A percentile compares a stretch with the other conserved stretches of the same genome.
Evolutionary conservation across 2,329 filamentous ascomycete species (phyloP).

Genomic region (Trichoderma harzianum): DNA sequence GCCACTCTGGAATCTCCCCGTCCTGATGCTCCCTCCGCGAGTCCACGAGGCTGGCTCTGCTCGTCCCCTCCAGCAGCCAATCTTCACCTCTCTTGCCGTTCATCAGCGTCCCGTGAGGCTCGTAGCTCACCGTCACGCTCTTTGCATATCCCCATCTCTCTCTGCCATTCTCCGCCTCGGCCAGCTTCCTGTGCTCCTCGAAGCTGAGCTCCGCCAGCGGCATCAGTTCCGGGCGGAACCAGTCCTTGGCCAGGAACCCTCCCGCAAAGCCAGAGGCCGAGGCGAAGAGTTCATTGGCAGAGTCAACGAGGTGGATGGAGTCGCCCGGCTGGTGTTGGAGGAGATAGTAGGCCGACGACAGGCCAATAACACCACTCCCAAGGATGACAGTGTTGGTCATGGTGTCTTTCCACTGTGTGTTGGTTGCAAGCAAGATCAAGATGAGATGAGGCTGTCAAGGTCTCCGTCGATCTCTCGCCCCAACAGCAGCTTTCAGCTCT

Average conservation of each 20-base stretch:
- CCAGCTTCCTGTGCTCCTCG: conserved; percentile 62
- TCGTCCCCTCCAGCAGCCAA: conserved; percentile 64
- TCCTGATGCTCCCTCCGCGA: conserved; percentile 29
- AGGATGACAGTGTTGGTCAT: conserved; percentile 61
- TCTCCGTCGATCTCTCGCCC: neutral
- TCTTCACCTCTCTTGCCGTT: conserved; percentile 51
- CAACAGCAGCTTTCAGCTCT: neutral
- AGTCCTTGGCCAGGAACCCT: conserved; percentile 71
- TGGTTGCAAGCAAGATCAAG: neutral
- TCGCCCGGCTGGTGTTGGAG: conserved; percentile 44
- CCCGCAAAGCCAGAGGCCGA: conserved; percentile 72
- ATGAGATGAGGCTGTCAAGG: neutral
- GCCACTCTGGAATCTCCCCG: conserved; percentile 32
- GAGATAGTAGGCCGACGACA: conserved; percentile 70
- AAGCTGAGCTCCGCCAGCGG: conserved; percentile 66
- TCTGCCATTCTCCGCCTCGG: conserved; percentile 54
- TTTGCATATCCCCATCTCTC: conserved; percentile 48
- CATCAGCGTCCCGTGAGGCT: conserved; percentile 34
- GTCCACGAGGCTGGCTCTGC: conserved; percentile 52
- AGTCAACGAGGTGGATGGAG: conserved; percentile 47
- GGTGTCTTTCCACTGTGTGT: neutral
- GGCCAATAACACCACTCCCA: conserved; percentile 67
- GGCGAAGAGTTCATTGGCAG: conserved; percentile 57
- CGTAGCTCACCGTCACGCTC: conserved; percentile 57
- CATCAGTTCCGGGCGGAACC: conserved; percentile 59